Base-by-base conservation (phyloP, 1,284 basidiomycete species). In the Apiotrichum sp. region DNA sequence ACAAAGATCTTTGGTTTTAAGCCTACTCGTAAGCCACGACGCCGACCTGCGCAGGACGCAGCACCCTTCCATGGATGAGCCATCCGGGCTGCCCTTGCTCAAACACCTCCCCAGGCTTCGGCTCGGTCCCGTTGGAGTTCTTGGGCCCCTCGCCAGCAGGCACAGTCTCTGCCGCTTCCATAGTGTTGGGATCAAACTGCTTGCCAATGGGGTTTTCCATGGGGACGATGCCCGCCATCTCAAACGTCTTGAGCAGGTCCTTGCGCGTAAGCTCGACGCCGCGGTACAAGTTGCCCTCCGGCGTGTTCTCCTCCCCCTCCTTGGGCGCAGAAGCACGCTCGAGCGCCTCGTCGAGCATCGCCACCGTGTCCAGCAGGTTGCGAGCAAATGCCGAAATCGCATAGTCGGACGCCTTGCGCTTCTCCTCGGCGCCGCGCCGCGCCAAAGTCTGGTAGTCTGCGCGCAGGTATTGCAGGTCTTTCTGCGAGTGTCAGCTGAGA, bases 371-470 rank as follows among this genome's bases (percentile, higher is more conserved):
- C 22, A 97, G 85, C 57, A 98, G 83, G 78, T 96, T 91, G 50
- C 74, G 74, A 10, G 95, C 95, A 70, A 98, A 96, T 52, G 85
- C 84, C 51, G 88, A 83, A 72, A 98, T 93, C 57, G 93, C 93
- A 77, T 88, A 95, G 77, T 97, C 92, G 59, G 86, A 84, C 16
- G 91, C 89, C 74, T 91, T 89, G 71, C 88, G 83, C 80, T 91
- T 93, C 77, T 98, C 95, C 61, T 89, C 84, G 35, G 86, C 84
- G 54, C 90, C 82, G 65, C 93, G 91, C 57, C 92, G 87, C 73
- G 95, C 90, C 49, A 97, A 81, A 74, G 98, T 98, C 61, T 96
- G 81, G 77, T 92, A 91, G 79, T 98, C 95, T 63, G 95, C 96
- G 72, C 90, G 87, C 57, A 88, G 80, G 73, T 95, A 93, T 58